These are phyloP conservation scores for Delphinella strobiligena DNA, from an alignment of 2,329 filamentous ascomycete species.

Conservation along the genomic window DNA sequence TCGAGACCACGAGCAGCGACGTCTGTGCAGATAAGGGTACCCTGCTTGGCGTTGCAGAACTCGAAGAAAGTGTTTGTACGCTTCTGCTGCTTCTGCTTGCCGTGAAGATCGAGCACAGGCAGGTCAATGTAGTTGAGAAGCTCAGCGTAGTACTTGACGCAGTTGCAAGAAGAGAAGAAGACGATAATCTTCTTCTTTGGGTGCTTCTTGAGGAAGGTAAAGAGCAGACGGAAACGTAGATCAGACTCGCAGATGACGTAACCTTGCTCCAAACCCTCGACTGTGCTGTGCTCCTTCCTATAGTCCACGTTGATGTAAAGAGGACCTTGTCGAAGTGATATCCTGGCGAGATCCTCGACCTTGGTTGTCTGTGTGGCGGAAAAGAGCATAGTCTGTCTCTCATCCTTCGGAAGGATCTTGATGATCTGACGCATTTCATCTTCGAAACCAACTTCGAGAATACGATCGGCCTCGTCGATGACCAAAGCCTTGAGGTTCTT, in stretches of 20 bases:
- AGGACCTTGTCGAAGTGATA: slow-evolving; percentile 81
- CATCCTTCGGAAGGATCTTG: slow-evolving; percentile 78
- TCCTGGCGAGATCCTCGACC: slow-evolving; percentile 89
- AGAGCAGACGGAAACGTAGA: slow-evolving; percentile 84
- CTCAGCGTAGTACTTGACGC: slow-evolving; percentile 91
- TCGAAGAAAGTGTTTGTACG: slow-evolving; percentile 99
- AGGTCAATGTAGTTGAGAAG: slow-evolving; percentile 96
- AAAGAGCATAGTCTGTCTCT: slow-evolving; percentile 95
- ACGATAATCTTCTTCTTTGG: slow-evolving; percentile 96
- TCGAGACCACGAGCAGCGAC: slow-evolving; percentile 91
- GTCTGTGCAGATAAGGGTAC: slow-evolving; percentile 89
- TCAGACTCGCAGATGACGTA: slow-evolving; percentile 91
- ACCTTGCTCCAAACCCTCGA: slow-evolving; percentile 87
- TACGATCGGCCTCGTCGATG: slow-evolving; percentile 94
- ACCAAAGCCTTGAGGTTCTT: slow-evolving; percentile 88
- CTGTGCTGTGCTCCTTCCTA: slow-evolving; percentile 77
- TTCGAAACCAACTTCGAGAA: slow-evolving; percentile 94
- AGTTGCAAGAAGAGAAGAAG: slow-evolving; percentile 72
- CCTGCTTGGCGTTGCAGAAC: slow-evolving; percentile 74
- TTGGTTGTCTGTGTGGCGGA: slow-evolving; percentile 97
- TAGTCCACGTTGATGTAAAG: slow-evolving; percentile 97
- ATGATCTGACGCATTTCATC: slow-evolving; percentile 97
- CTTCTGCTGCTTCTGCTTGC: slow-evolving; percentile 97
- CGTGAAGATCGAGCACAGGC: slow-evolving; percentile 74
- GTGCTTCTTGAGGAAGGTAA: slow-evolving; percentile 87